A percentile compares a stretch with the other conserved stretches of the same genome.
phyloP scores from a whole-genome alignment of 2,329 filamentous ascomycete genomes.

The Aspergillus persii region DNA sequence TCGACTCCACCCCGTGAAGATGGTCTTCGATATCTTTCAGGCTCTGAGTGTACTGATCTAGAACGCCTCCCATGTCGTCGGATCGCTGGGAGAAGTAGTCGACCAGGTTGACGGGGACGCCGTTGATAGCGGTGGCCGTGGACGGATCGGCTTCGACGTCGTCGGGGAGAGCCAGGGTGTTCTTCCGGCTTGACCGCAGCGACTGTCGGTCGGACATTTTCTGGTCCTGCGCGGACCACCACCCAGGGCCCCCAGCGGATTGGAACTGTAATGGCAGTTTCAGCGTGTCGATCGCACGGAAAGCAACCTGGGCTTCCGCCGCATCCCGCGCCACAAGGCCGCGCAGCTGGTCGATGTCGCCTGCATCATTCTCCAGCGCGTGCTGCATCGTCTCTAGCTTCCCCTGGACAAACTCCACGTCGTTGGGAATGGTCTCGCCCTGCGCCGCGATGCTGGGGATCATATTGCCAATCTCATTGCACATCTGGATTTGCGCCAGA shows the following conservation, averaged over 20 bases:
- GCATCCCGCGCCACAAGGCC: slow-evolving; percentile 63
- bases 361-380: slow-evolving; percentile 62
- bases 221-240: slow-evolving; percentile 42
- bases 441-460: slow-evolving; percentile 62
- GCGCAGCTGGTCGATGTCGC: slow-evolving; percentile 57
- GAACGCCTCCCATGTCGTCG: slow-evolving; percentile 60
- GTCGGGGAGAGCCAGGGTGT: slow-evolving; percentile 48
- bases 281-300: slow-evolving; percentile 72
- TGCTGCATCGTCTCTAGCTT: slow-evolving; percentile 63
- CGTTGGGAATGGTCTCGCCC: slow-evolving; percentile 62
- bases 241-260: slow-evolving; percentile 42
- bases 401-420: slow-evolving; percentile 62
- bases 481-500: slow-evolving; percentile 69
- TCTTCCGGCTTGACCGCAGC: slow-evolving; percentile 40
- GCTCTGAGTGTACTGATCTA: slow-evolving; percentile 58
- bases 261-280: slow-evolving; percentile 66
- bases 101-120: slow-evolving; percentile 59
- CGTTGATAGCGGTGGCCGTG: slow-evolving; percentile 45
- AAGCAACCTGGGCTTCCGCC: slow-evolving; percentile 67
- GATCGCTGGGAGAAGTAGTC: slow-evolving; percentile 62
- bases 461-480: slow-evolving; percentile 73
- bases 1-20: slow-evolving; percentile 61
- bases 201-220: slow-evolving; percentile 39
- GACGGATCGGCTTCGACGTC: slow-evolving; percentile 41
- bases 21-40: slow-evolving; percentile 65